Evolutionary conservation across 1,139 yeast species (phyloP), one percentile per base, ranked within the genome.

Genomic region (Blastobotrys arbuscula): DNA sequence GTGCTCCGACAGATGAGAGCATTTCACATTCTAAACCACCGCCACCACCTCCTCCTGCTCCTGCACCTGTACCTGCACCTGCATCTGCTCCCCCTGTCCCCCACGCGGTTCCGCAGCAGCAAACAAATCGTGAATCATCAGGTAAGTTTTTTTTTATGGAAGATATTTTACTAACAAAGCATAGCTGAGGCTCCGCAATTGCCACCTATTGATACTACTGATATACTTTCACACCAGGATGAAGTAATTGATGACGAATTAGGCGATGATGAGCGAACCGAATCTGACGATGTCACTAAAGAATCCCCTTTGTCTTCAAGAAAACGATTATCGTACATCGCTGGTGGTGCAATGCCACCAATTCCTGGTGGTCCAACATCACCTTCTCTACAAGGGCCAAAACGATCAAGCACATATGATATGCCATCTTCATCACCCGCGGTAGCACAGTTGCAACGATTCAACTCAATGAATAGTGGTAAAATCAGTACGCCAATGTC

Each of bases 221-320:
- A 24, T 20, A 10, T 20, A 23, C 13, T 41, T 26, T 33, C 20
- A n/a, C 28, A 13, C 2, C 36, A 45, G 9, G 56, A 54, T 42
- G 55, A 54, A 15, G 50, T 50, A 12, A 45, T 50, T 47, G 54
- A 52, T 37, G 64, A 62, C 36, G 66, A 61, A 42, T 52, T 64
- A 15, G 68, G 67, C 10, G 68, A 64, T 45, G 68, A 64, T 45
- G 68, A 64, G 48, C 54, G 61, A 26, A 64, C 68, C 6, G 68
- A 64, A 48, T 59, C 67, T 0, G 68, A 64, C 28, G 66, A 61
- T 26, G 40, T 53, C n/a, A 20, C 45, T 26, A 39, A 48, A 10
- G 15, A 16, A 8, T 15, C 28, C 6, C 12, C 15, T 3, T 18
- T 5, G 5, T 8, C 28, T 9, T 19, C 6, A 19, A 15, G 20